Evolutionary conservation across 352 stramenopile species (phyloP), one percentile per base, ranked within the genome.

Genomic region (Phytopythium litorale): DNA sequence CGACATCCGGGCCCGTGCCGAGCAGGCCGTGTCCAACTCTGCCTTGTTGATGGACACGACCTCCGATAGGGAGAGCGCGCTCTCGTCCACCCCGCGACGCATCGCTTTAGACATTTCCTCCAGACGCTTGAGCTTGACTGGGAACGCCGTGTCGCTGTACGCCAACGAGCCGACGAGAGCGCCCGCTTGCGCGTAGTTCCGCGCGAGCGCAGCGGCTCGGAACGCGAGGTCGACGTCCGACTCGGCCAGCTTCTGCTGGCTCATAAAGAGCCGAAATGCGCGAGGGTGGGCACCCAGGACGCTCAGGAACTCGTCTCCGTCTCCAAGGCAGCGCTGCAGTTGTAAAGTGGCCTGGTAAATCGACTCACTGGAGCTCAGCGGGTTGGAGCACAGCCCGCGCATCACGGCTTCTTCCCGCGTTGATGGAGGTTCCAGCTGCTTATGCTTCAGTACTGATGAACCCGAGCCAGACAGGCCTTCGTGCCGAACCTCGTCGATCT

Each of bases 261-360:
- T 70, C 25, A 72, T 42, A 42, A 77, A 82, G 35, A 89, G 65
- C 12, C 72, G 68, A 9, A 62, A 62, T 2, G 80, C 65, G 32
- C 78, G 74, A 2, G 74, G 78, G 38, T 89, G 87, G 42, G 73
- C 76, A 19, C 56, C 67, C 9, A 89, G 37, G 23, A 78, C 49
- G 7, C 66, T 50, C 13, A 87, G 30, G 48, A 85, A 73, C 7
- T 74, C 68, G 15, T 79, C 64, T 2, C 73, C 62, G 18, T 60
- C 57, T 3, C 69, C n/a, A 38, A 75, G 69, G 12, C 62, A 57
- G 35, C 63, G 56, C 1, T 59, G 54, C 7, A 89, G 58, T 21
- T 76, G 64, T 9, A 76, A 52, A 49, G 78, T 72, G 2, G 77
- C 72, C 42, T 77, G 68, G 59, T 80, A 70, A 28, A 88, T 68